Evolutionary conservation across 768 basidiomycete genomes (phyloP).

Genomic region (Termitomyces sp.): DNA sequence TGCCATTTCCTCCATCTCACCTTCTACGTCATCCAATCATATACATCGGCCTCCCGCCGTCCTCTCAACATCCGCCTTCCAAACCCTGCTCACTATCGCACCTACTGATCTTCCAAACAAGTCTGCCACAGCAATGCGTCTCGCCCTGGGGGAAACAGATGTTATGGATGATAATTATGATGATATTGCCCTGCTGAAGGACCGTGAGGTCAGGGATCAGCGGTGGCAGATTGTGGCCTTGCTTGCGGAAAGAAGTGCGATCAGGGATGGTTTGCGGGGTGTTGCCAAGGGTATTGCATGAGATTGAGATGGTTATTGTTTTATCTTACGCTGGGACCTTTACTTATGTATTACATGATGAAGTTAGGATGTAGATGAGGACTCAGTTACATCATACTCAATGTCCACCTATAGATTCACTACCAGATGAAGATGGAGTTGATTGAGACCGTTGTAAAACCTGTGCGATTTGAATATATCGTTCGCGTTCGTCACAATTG

Average conservation of each 20-base stretch:
- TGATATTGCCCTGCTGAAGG: conserved; percentile 52
- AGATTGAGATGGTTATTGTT: neutral
- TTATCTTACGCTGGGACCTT: neutral
- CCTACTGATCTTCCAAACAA: conserved; percentile 78
- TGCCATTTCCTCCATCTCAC: conserved; percentile 72
- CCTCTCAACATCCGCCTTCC: conserved; percentile 69
- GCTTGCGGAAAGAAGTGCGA: conserved; percentile 69
- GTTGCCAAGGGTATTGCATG: conserved; percentile 14
- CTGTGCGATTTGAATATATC: neutral
- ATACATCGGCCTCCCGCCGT: conserved; percentile 40
- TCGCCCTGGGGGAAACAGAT: conserved; percentile 57
- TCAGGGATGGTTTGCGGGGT: conserved; percentile 44
- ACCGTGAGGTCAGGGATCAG: conserved; percentile 65
- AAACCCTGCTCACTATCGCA: conserved; percentile 73
- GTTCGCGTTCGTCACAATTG: too few species aligned
- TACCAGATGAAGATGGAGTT: neutral
- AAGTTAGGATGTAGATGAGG: neutral
- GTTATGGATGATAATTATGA: conserved; percentile 51
- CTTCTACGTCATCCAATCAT: conserved; percentile 44
- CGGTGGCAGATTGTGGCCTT: conserved; percentile 79
- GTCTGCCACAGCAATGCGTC: conserved; percentile 73
- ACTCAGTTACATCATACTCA: too few species aligned
- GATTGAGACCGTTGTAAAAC: neutral
- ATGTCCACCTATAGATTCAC: too few species aligned
- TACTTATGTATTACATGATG: neutral